A percentile compares a stretch with the other conserved stretches of the same genome.
These are phyloP conservation scores for Alternaria gaisen DNA, from an alignment of 2,329 filamentous ascomycete genomes.

Conservation along the genomic window DNA sequence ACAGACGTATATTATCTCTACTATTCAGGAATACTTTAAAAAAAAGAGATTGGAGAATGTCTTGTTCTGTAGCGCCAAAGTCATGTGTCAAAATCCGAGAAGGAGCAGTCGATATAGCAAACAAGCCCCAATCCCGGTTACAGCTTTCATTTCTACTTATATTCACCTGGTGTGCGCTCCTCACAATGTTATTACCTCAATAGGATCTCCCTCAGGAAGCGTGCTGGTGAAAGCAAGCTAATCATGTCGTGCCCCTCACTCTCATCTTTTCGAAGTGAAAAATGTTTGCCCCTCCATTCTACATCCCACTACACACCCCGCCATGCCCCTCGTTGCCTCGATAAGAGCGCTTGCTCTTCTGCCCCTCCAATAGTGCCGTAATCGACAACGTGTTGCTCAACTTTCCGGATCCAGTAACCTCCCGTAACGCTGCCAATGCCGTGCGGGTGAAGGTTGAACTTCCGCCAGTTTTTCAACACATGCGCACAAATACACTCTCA, in stretches of 20 bases:
- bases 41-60: neutral
- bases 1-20: neutral
- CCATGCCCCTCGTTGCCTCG: constrained; percentile 5
- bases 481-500: neutral
- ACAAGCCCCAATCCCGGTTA: neutral
- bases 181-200: neutral
- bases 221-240: neutral
- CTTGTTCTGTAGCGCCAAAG: neutral
- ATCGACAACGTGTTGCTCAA: constrained; percentile 5
- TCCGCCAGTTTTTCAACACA: neutral
- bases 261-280: neutral
- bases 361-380: constrained; percentile 7
- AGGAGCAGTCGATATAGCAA: neutral
- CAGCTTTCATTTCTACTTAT: neutral
- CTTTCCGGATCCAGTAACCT: neutral
- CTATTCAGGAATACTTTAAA: neutral
- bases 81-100: neutral
- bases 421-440: neutral
- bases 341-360: neutral
- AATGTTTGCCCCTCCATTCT: constrained; percentile 5
- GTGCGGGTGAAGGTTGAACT: neutral
- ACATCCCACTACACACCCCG: constrained; percentile 1
- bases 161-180: neutral
- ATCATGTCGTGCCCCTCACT: constrained; percentile 1
- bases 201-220: neutral